Percentiles rank a stretch among this genome's conserved stretches.
phyloP scores from a whole-genome alignment of 805 yeast genomes.

The Metschnikowia similis region DNA sequence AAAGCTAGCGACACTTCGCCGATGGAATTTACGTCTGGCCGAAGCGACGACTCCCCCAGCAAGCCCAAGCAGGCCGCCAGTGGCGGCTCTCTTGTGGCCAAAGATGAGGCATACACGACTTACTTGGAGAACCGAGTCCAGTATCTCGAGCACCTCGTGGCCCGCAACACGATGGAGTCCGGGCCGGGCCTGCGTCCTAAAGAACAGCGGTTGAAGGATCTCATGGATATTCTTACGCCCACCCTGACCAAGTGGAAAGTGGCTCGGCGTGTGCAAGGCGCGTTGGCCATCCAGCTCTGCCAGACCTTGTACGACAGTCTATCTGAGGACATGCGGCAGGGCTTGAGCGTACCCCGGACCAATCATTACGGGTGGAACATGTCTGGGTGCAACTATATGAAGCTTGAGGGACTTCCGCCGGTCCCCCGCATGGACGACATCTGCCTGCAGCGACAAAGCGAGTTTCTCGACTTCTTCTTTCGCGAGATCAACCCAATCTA shows the following conservation, averaged over 20 bases:
- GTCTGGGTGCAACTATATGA: conserved; percentile 52
- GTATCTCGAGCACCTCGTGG: conserved; percentile 28
- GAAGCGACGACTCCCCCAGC: background rate
- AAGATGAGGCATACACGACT: conserved; percentile 1
- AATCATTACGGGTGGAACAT: conserved; percentile 65
- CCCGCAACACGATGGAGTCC: background rate
- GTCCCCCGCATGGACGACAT: conserved; percentile 22
- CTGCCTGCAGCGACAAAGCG: conserved; percentile 4
- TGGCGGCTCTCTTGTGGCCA: background rate
- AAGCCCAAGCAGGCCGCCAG: background rate
- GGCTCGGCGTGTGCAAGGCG: conserved; percentile 43
- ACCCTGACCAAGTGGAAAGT: conserved; percentile 43
- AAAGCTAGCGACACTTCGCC: background rate
- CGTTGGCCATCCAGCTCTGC: conserved; percentile 35
- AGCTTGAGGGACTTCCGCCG: conserved; percentile 30
- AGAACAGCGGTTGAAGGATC: conserved; percentile 15
- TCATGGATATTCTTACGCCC: conserved; percentile 13
- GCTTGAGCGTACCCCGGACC: conserved; percentile 47
- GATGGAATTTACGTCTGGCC: background rate
- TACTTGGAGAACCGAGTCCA: conserved; percentile 38
- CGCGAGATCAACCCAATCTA: conserved; percentile 49
- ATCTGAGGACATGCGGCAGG: conserved; percentile 26
- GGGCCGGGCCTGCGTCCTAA: background rate
- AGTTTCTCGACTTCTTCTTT: conserved; percentile 41
- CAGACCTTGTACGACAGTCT: conserved; percentile 28